Evolutionary conservation across 352 stramenopile genomes (phyloP), one percentile per base, ranked within the genome.

Genomic region (Phytophthora melonis): DNA sequence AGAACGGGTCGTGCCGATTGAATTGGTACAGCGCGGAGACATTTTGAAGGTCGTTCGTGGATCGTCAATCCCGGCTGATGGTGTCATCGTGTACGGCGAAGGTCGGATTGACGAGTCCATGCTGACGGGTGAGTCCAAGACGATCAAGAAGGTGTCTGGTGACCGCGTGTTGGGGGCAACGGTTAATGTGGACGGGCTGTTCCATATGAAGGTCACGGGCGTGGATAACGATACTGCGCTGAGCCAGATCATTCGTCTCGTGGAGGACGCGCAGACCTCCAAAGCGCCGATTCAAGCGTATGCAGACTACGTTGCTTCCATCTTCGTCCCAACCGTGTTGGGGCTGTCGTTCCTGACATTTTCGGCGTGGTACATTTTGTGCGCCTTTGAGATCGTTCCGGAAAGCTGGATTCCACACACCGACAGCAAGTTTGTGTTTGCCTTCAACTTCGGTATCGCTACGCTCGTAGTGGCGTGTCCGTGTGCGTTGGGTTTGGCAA

Each of bases 401-500:
- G 56, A 68, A 21, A 82, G 58, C 50, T 95, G 80, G 87, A 87
- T 97, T 63, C 81, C 90, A 3, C 70, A 62, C 14, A 93, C 86
- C 7, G 88, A 95, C 66, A 92, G 87, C 25, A 74, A 70, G 32
- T 95, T 99, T 54, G 84, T 98, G 39, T 98, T 99, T 71, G 90
- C 95, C 18, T 93, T 99, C 59, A 94, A 99, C 69, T 99, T 99
- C 83, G 95, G 83, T 4, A 99, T 99, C 67, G 95, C 97, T 49
- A 98, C 96, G 19, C 79, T 99, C 2, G 98, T 99, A 10, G 98
- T 99, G 58, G 97, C 98, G 45, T 99, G 98, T 82, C 98, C 98
- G 0, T 99, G 98, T 85, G 98, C 98, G 1, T 81, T 99, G 18
- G 98, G 98, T 3, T 79, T 99, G 23, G 98, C 98, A 6, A 99